Evolutionary conservation across 192 early-diverging fungal genomes (phyloP), one percentile per base, ranked within the genome.

Genomic region (Backusella australiensis): DNA sequence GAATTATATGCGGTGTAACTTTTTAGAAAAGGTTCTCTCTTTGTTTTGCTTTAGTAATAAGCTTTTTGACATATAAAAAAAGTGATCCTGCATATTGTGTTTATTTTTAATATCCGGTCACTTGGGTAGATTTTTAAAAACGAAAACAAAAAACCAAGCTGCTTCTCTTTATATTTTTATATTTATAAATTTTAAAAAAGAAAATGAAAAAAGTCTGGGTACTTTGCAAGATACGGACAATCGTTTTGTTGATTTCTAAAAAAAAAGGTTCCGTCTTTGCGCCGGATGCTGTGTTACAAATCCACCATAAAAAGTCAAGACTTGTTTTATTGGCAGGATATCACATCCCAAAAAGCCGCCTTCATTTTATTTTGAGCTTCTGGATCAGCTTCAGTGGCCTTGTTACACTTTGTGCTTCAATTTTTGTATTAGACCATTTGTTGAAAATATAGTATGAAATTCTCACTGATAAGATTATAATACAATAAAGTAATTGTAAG

Each of bases 381-480:
- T 59, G 23, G 21, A 29, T 59, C 56, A 59, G 56, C 23, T 56
- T 56, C 15, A 44, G 7, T 11, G 0, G 6, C 6, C 8, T 7
- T 26, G 56, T 63, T 63, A 63, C 56, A 63, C 56, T 63, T 23
- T 23, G 56, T 29, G 21, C 26, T 4, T 63, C 26, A 29, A 29
- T 14, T 63, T 63, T 29, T 59, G 12, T 49, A n/a, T 49, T 49
- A n/a, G 46, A n/a, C 46, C 19, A 49, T 6, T 49, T 49, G 42
- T 44, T 17, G 42, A 23, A 56, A 23, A 56, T 56, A 26, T 56
- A 56, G 53, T 11, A 56, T 56, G 21, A 56, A 56, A 56, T 56
- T 56, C 53, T 56, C 53, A 56, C 53, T 56, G 53, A 56, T 56
- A 56, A 44, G 53, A 56, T 53, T 19, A 56, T 56, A 56, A 56